Base-by-base conservation (phyloP, 176 grass and related monocot genomes). In the Oryza australiensis region DNA sequence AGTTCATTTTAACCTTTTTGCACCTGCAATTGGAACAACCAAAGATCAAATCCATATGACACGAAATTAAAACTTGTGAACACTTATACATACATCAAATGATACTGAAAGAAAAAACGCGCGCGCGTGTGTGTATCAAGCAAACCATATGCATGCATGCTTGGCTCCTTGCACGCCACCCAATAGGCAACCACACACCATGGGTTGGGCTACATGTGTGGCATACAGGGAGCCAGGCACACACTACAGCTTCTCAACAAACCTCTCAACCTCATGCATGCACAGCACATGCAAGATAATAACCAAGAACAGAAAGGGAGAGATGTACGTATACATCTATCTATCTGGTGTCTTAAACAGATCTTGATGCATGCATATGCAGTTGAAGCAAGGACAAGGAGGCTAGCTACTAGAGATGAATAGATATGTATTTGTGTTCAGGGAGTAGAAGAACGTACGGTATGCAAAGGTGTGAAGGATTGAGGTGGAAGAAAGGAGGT, bases 141-240 rank as follows among this genome's bases (percentile, higher is more conserved):
- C 37, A 85, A 85, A 49, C 26, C 68, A 80, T 80, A 77, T 18
- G 24, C 34, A 77, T 79, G 88, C 94, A 97, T 97, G 94, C 94
- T 94, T 92, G 94, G 92, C 94, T 85, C 94, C 94, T 94, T 92
- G 94, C 92, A 97, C 92, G 90, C 94, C 94, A 97, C 92, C 83
- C 94, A 86, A 86, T 60, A 90, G 86, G 65, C 87, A 91, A 97
- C 87, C 94, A 69, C 92, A 68, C 83, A 64, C 20, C 76, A 55
- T 62, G 82, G 90, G 84, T 91, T 97, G 82, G 81, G 57, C 92
- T 94, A 89, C 85, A 94, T 94, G 92, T 94, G 94, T 97, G 94
- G 94, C 94, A 94, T 97, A 94, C 94, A 97, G 94, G 94, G 94
- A 97, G 94, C 94, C 94, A 97, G 94, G 94, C 94, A 97, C 83